Conservation (phyloP, 208 protist species). For the Blastocrithidia nonstop region DNA sequence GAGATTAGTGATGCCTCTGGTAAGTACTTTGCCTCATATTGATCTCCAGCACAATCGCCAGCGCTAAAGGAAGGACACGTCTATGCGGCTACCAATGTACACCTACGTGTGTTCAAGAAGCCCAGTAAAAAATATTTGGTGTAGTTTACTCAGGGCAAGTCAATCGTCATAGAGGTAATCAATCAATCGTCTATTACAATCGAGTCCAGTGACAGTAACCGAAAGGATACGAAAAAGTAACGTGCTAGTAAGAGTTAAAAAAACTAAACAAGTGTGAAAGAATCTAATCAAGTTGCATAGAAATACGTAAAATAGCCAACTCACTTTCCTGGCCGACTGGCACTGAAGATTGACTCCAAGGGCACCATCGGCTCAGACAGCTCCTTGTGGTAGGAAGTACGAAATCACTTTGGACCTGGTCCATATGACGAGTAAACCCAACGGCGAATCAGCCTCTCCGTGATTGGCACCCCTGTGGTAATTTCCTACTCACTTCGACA, state of each 20-base stretch:
- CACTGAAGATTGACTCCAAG: conserved; percentile 75
- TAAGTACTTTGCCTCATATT: conserved; percentile 44
- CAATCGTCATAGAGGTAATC: conserved; percentile 1
- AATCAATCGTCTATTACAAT: not conserved
- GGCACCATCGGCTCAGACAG: conserved; percentile 67
- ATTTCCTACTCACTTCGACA: conserved; percentile 55
- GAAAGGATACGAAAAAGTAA: not conserved
- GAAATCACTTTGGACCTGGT: conserved; percentile 64
- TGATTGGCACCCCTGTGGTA: conserved; percentile 60
- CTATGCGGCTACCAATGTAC: conserved; percentile 31
- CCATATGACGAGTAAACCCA: conserved; percentile 51
- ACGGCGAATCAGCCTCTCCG: conserved; percentile 36
- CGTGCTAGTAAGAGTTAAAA: not conserved
- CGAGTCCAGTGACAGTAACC: not conserved
- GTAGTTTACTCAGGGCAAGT: conserved; percentile 16
- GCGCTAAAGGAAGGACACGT: conserved; percentile 17
- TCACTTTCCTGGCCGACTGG: conserved; percentile 18
- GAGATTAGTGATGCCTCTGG: conserved; percentile 57
- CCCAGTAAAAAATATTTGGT: conserved; percentile 44
- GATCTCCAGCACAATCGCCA: conserved; percentile 14
- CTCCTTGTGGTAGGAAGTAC: conserved; percentile 74
- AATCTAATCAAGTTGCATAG: not conserved
- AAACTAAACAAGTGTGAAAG: not conserved
- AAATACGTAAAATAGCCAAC: not conserved
- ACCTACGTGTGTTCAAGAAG: conserved; percentile 37